A percentile compares a stretch with the other conserved stretches of the same genome.
Conservation (phyloP, 805 yeast species). For the Huiozyma sinensis region DNA sequence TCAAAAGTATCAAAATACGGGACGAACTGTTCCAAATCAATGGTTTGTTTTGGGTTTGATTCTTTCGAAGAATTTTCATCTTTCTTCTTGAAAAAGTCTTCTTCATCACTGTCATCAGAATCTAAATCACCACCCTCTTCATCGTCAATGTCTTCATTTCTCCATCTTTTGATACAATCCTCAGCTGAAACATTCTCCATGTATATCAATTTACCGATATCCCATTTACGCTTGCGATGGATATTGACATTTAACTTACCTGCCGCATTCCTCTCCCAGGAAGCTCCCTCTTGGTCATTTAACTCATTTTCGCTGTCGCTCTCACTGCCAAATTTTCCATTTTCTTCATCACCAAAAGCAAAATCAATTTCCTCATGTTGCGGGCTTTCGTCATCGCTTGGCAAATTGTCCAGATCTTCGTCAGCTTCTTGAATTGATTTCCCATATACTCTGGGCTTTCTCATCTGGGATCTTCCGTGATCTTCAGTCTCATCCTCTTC, state of each 20-base stretch:
- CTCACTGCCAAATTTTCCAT: conserved; percentile 34
- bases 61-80: conserved; percentile 19
- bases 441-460: conserved; percentile 52
- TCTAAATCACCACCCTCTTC: conserved; percentile 34
- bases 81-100: conserved; percentile 48
- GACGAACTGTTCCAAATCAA: conserved; percentile 25
- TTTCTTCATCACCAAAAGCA: conserved; percentile 32
- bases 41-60: conserved; percentile 6
- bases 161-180: conserved; percentile 68
- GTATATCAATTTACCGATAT: conserved; percentile 71
- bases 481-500: conserved; percentile 26
- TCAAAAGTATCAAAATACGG: conserved; percentile 29
- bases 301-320: conserved; percentile 44
- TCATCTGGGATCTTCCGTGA: conserved; percentile 54
- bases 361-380: conserved; percentile 32
- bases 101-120: conserved; percentile 30
- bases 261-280: conserved; percentile 40
- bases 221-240: conserved; percentile 49
- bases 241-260: conserved; percentile 44
- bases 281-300: conserved; percentile 28
- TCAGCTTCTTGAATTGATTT: conserved; percentile 37
- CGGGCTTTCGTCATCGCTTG: conserved; percentile 36
- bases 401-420: conserved; percentile 36
- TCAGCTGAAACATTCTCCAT: conserved; percentile 65
- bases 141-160: conserved; percentile 37